These are phyloP conservation scores for Podospora tetraspora DNA, from an alignment of 495 filamentous ascomycete species.

Conservation along the genomic window DNA sequence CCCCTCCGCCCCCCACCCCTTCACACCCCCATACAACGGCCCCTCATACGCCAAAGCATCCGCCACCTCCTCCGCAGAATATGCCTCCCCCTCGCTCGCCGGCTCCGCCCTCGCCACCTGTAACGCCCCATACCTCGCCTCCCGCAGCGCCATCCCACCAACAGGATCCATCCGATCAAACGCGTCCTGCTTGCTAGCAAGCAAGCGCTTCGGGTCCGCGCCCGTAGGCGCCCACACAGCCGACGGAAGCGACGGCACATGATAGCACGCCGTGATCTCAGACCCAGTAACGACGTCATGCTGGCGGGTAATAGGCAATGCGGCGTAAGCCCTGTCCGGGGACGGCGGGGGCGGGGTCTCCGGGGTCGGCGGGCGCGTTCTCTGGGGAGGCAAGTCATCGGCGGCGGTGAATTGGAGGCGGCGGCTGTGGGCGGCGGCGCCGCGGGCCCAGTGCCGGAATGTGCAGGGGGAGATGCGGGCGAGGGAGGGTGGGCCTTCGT, in stretches of 20 bases:
- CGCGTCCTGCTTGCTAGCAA: not conserved
- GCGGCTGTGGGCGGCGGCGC: not conserved
- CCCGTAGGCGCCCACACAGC: not conserved
- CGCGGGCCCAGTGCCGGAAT: not conserved
- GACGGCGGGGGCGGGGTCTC: not conserved
- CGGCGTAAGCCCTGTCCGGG: not conserved
- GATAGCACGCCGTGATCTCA: not conserved
- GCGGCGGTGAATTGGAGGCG: not conserved
- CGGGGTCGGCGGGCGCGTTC: not conserved
- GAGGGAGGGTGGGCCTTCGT: not conserved
- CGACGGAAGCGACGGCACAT: not conserved
- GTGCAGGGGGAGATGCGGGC: not conserved
- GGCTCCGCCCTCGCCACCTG: not conserved
- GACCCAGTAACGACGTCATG: not conserved
- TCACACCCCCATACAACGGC: not conserved
- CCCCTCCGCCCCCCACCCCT: not conserved
- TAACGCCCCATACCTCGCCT: not conserved
- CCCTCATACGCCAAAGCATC: not conserved
- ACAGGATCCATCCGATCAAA: not conserved
- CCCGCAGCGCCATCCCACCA: not conserved
- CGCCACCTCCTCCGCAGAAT: not conserved
- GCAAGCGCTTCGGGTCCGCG: not conserved
- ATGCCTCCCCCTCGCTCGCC: not conserved
- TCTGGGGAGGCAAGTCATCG: not conserved
- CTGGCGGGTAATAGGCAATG: not conserved